Conservation (phyloP, 1,284 basidiomycete species). For the Rhizoctonia solani region DNA sequence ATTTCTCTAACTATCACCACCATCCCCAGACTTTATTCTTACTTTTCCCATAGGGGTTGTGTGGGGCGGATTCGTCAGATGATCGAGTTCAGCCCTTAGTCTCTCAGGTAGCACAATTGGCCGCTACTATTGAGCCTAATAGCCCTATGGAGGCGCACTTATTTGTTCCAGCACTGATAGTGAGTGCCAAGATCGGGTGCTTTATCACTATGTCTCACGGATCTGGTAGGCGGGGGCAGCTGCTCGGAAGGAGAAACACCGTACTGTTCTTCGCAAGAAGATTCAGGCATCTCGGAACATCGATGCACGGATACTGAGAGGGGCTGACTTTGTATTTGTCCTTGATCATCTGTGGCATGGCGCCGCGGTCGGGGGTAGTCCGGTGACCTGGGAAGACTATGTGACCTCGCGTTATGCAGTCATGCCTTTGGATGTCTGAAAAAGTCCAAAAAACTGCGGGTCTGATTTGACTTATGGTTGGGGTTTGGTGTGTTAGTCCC, state of each 20-base stretch:
- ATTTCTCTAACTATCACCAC: not conserved
- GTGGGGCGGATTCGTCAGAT: not conserved
- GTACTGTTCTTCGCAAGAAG: not conserved
- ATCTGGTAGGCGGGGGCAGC: not conserved
- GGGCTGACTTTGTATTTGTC: slow-evolving; percentile 2
- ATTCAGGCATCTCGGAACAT: not conserved
- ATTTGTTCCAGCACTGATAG: not conserved
- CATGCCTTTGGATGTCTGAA: not conserved
- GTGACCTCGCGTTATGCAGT: not conserved
- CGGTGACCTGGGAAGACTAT: slow-evolving; percentile 17
- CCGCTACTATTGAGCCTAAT: not conserved
- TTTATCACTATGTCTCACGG: not conserved
- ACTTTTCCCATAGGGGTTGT: slow-evolving; percentile 1
- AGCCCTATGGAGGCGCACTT: not conserved
- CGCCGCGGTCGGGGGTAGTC: not conserved
- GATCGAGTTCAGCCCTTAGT: not conserved
- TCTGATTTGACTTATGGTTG: no score
- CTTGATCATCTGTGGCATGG: slow-evolving; percentile 24
- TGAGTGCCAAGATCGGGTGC: not conserved
- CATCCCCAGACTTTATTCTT: no score
- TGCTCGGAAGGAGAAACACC: slow-evolving; percentile 8
- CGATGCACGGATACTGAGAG: not conserved
- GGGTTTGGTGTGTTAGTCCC: no score
- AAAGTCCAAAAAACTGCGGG: no score
- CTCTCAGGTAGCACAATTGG: not conserved